These are phyloP conservation scores for Protomyces inouyei DNA, from an alignment of 1,139 yeast species.

Conservation along the genomic window DNA sequence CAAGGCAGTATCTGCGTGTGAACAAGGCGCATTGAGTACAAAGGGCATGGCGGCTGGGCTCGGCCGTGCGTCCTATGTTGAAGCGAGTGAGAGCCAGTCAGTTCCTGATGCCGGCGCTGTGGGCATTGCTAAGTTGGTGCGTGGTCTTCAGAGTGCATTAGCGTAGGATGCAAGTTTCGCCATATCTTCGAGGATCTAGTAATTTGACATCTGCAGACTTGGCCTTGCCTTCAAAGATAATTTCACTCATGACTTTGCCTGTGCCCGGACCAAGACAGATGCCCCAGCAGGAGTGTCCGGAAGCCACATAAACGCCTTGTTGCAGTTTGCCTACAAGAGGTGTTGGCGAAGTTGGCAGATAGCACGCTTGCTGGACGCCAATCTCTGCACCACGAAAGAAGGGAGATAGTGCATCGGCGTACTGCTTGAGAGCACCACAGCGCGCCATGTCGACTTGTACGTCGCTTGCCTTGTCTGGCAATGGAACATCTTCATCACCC, in stretches of 20 bases:
- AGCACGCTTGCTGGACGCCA: constrained; percentile 86
- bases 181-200: constrained; percentile 55
- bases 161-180: background rate
- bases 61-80: constrained; percentile 88
- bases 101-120: constrained; percentile 92
- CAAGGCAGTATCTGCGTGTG: constrained; percentile 64
- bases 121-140: constrained; percentile 37
- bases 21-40: constrained; percentile 70
- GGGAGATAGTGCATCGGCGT: constrained; percentile 73
- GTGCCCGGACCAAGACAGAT: constrained; percentile 97
- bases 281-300: constrained; percentile 99
- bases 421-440: constrained; percentile 79
- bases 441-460: constrained; percentile 82
- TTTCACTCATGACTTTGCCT: constrained; percentile 84
- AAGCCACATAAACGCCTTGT: constrained; percentile 67
- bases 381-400: constrained; percentile 70
- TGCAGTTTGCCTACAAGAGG: constrained; percentile 93
- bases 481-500: constrained; percentile 82
- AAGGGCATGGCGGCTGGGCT: constrained; percentile 73
- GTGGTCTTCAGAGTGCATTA: background rate
- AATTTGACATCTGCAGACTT: constrained; percentile 72
- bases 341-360: constrained; percentile 88
- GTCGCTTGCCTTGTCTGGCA: constrained; percentile 92
- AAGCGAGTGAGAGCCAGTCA: constrained; percentile 45
- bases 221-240: constrained; percentile 78